Base-by-base conservation (phyloP, 2,329 filamentous ascomycete genomes). In the Didymella pinodella region DNA sequence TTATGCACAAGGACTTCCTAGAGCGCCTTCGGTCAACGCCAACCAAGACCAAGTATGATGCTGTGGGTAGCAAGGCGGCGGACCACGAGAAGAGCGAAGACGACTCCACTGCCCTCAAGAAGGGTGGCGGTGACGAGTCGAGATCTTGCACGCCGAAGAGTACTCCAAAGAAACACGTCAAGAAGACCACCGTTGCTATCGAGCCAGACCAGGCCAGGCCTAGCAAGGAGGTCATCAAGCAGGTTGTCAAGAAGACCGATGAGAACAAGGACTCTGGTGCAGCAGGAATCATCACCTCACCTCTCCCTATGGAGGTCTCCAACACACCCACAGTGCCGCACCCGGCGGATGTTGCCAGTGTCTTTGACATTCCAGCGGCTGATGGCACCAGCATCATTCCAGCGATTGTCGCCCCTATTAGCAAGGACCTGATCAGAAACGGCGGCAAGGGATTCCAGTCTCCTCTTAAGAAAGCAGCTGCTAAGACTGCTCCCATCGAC, bases 391-490 rank as follows among this genome's bases (percentile, higher is more conserved):
- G n/a, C 18, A 7, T n/a, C 8, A 6, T 11, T 4, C 36, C 43
- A 8, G 26, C 48, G 10, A 7, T 8, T 4, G 18, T 32, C 1
- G 12, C 29, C 2, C 18, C 48, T 7, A 29, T 4, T n/a, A 36
- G 10, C 29, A 59, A 61, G 14, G 51, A 57, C 7, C 16, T 53
- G 7, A 4, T 54, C 26, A 56, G 53, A 20, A 38, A 28, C 14
- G 28, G 49, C 6, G 22, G 52, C 32, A 41, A 58, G 7, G 10
- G 26, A 22, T 50, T 55, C 16, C 47, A 29, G 1, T 31, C 52
- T 2, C 46, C 54, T 3, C 14, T 54, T 5, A 53, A 57, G 22
- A 55, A 54, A 18, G n/a, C 55, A 2, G 14, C 7, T 3, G 12
- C 11, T 6, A 61, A 53, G 20, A 50, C 51, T n/a, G n/a, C 47